phyloP scores from a whole-genome alignment of 352 stramenopile species.

The Phytopythium helicoides region DNA sequence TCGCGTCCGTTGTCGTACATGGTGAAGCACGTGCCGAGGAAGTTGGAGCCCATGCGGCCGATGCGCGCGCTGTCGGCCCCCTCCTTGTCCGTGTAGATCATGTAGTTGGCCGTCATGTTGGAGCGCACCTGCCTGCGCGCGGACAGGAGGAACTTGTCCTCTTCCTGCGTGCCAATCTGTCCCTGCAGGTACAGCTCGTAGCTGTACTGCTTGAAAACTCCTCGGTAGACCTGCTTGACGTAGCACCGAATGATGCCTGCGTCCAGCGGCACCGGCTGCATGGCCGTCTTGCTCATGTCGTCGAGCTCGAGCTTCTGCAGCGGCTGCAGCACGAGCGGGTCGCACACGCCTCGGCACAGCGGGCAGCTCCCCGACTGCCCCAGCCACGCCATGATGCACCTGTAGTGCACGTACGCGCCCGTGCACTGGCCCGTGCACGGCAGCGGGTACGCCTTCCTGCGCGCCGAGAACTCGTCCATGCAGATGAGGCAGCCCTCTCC shows the following conservation, averaged over 20 bases:
- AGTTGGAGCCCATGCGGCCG: slow-evolving; percentile 88
- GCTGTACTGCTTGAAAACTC: slow-evolving; percentile 86
- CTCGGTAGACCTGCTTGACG: slow-evolving; percentile 85
- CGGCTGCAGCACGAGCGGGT: slow-evolving; percentile 79
- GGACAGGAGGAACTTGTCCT: slow-evolving; percentile 76
- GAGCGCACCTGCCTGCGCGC: slow-evolving; percentile 81
- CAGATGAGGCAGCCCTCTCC: slow-evolving; percentile 76
- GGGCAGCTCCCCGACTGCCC: slow-evolving; percentile 82
- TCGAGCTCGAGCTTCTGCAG: slow-evolving; percentile 80
- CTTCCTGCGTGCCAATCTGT: slow-evolving; percentile 80
- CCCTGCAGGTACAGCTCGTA: slow-evolving; percentile 85
- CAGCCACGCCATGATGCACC: slow-evolving; percentile 88
- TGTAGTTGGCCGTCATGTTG: slow-evolving; percentile 89
- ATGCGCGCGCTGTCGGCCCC: slow-evolving; percentile 70
- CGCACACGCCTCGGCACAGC: slow-evolving; percentile 74
- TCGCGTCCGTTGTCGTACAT: slow-evolving; percentile 88
- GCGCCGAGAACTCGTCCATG: slow-evolving; percentile 88
- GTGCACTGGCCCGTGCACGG: slow-evolving; percentile 78
- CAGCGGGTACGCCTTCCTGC: slow-evolving; percentile 82
- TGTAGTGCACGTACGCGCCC: slow-evolving; percentile 80
- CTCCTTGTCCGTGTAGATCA: slow-evolving; percentile 82
- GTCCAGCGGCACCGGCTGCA: slow-evolving; percentile 79
- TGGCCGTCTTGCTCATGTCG: slow-evolving; percentile 72
- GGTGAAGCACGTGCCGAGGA: slow-evolving; percentile 84
- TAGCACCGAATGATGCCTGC: slow-evolving; percentile 87